Evolutionary conservation across 2,329 filamentous ascomycete species (phyloP).

Genomic region (Tolypocladium pustulatum): DNA sequence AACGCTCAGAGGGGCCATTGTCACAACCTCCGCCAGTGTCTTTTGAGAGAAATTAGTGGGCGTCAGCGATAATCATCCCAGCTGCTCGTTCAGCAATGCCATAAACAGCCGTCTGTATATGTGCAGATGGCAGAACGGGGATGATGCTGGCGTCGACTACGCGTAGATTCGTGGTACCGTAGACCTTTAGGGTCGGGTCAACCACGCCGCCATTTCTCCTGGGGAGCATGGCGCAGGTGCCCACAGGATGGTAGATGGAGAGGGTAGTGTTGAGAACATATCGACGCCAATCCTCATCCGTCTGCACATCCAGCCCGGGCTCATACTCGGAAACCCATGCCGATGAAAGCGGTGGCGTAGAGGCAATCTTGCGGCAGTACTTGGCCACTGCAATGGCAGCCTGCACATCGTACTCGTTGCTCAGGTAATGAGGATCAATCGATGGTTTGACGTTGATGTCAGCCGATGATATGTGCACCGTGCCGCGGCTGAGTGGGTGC

Average conservation of each 20-base stretch:
- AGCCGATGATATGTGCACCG: background rate
- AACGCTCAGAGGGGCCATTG: too few species aligned
- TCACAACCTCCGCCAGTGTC: too few species aligned
- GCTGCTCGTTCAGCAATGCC: background rate
- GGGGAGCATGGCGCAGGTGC: background rate
- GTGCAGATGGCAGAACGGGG: background rate
- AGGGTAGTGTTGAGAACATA: background rate
- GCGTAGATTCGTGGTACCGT: background rate
- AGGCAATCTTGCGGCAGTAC: background rate
- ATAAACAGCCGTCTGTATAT: background rate
- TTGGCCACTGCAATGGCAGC: background rate
- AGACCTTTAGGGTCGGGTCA: background rate
- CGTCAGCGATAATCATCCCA: background rate
- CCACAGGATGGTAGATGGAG: background rate
- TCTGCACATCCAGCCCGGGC: background rate
- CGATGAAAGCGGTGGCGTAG: background rate
- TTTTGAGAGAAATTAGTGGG: too few species aligned
- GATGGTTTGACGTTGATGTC: background rate
- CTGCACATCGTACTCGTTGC: background rate
- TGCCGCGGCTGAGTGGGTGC: background rate
- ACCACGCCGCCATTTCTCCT: background rate
- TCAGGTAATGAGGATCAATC: background rate
- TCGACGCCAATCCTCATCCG: background rate
- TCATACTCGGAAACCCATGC: background rate
- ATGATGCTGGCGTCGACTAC: background rate